Conservation (phyloP, 495 filamentous ascomycete genomes). For the Symbiotaphrina buchneri region DNA sequence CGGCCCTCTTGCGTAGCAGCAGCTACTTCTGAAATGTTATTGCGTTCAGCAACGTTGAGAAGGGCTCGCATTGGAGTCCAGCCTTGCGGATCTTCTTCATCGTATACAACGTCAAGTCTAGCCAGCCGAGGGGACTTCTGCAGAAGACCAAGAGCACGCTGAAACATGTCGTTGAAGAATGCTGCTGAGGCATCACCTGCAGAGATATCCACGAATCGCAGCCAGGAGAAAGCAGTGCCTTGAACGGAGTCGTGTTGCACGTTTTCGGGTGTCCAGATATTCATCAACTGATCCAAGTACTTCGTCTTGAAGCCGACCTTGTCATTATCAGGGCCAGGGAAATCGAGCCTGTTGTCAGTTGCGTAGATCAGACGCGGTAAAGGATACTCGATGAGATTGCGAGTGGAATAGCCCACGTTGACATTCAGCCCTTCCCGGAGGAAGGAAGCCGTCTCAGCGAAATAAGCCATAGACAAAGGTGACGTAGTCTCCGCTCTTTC, state of each 20-base stretch:
- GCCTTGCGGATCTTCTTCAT: constrained; percentile 22
- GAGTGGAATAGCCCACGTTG: constrained; percentile 66
- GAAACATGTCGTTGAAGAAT: constrained; percentile 35
- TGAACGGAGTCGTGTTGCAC: constrained; percentile 32
- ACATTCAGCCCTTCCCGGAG: constrained; percentile 67
- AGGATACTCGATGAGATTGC: constrained; percentile 64
- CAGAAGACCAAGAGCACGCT: constrained; percentile 36
- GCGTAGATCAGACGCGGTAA: constrained; percentile 60
- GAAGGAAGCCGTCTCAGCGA: constrained; percentile 88
- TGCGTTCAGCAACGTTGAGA: constrained; percentile 53
- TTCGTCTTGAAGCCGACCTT: constrained; percentile 54
- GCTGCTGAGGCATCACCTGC: constrained; percentile 41
- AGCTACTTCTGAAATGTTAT: constrained; percentile 39
- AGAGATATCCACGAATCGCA: constrained; percentile 68
- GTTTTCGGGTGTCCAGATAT: constrained; percentile 70
- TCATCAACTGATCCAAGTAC: constrained; percentile 58
- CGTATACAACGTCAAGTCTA: constrained; percentile 30
- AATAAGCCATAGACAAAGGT: constrained; percentile 59
- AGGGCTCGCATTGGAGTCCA: constrained; percentile 51
- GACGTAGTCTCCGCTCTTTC: constrained; percentile 83
- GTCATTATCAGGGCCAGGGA: constrained; percentile 51
- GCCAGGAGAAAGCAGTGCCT: constrained; percentile 61
- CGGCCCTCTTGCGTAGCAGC: constrained; percentile 53
- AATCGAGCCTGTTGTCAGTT: constrained; percentile 50
- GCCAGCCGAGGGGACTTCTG: constrained; percentile 6